Evolutionary conservation across 148 eudicot genomes (phyloP).

Genomic region (Persicaria tinctoria): DNA sequence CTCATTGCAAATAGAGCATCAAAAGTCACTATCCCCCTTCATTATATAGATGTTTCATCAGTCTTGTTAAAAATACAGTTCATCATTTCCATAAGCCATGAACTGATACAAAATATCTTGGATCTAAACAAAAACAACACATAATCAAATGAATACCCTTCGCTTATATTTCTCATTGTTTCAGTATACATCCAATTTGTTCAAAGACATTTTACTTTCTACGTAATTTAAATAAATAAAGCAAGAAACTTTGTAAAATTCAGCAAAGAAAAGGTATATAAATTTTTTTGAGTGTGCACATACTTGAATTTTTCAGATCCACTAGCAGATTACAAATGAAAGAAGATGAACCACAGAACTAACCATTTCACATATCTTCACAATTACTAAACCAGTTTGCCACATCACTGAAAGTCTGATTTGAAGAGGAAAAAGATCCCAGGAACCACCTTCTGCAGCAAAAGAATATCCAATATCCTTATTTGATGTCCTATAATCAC

Average conservation of each 20-base stretch:
- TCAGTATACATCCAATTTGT: not conserved
- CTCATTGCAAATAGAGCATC: too few relatives aligned
- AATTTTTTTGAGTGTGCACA: too few relatives aligned
- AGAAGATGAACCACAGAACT: conserved; percentile 1
- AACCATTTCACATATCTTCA: conserved; percentile 55
- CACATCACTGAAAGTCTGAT: conserved; percentile 39
- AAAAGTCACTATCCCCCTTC: not conserved
- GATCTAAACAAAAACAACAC: not conserved
- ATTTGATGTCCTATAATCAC: conserved; percentile 32
- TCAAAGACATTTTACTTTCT: not conserved
- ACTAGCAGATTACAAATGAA: not conserved
- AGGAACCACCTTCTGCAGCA: conserved; percentile 31
- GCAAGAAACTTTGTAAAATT: not conserved
- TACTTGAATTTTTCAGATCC: not conserved
- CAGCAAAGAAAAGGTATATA: not conserved
- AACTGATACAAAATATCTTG: too few relatives aligned
- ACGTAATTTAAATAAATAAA: not conserved
- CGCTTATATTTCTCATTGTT: not conserved
- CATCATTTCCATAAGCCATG: not conserved
- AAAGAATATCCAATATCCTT: conserved; percentile 34
- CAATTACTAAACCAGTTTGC: conserved; percentile 38
- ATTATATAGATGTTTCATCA: not conserved
- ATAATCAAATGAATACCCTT: not conserved
- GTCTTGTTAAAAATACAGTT: not conserved
- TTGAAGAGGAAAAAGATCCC: conserved; percentile 47